Evolutionary conservation across 2,329 filamentous ascomycete genomes (phyloP), one percentile per base, ranked within the genome.

Genomic region (Teratosphaeria pseudoeucalypti): DNA sequence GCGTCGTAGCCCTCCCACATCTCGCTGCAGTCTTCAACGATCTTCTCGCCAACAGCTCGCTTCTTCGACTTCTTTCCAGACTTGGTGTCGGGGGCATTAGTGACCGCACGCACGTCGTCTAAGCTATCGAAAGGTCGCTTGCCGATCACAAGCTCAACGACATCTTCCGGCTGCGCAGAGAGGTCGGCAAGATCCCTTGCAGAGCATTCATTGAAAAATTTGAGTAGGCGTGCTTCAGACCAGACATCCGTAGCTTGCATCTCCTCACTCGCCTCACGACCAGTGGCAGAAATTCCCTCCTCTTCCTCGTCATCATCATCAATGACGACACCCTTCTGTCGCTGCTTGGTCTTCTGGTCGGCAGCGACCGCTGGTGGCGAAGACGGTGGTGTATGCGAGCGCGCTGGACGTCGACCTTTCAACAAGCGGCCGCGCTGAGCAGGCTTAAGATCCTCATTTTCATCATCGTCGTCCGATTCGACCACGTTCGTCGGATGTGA

Each of bases 1-100:
- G 89, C 89, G 63, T 88, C 82, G 66, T 94, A 92, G 0, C 89
- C 89, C 19, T 81, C 81, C 75, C 88, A 86, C 80, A 95, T 95
- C 27, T 89, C 83, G 37, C 82, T 70, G 55, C 84, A 85, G 56
- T 83, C 82, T 55, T 89, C 84, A 6, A 88, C 81, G 58, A 89
- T 80, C 67, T 81, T 85, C 58, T 87, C 83, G 1, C 87, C 87
- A 63, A 88, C 80, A 0, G 82, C 77, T 52, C 64, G 64, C 1
- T 64, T 61, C 62, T 80, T 80, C 39, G 76, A 72, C 58, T 76
- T 79, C 68, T 81, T 83, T 19, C 78, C 78, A 56, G 75, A 77
- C 64, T 79, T 85, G 64, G 72, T 79, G 76, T 76, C 71, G 62
- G 66, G 68, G 58, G 64, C 73, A 64, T 64, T 74, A 23, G 84